phyloP scores from a whole-genome alignment of 2,329 filamentous ascomycete species.

The Chalaropsis ovoidea region DNA sequence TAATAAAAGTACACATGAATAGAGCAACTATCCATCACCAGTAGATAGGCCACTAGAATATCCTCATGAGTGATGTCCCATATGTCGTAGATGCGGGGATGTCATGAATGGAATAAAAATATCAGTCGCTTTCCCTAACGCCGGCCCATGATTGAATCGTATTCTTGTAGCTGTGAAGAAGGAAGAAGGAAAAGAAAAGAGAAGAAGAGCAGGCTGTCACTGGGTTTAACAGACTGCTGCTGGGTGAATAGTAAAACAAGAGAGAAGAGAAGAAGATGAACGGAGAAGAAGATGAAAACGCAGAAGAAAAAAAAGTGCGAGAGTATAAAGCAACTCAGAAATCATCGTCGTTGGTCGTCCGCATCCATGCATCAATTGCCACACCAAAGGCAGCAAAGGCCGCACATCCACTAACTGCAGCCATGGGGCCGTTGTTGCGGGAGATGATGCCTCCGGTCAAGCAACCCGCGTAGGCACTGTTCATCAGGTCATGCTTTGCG shows the following conservation, averaged over 20 bases:
- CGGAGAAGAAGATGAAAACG: conserved; percentile 13
- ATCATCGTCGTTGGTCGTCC: conserved; percentile 55
- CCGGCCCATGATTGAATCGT: conserved; percentile 6
- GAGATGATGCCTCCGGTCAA: conserved; percentile 83
- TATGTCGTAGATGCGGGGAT: neutral
- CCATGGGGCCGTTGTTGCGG: conserved; percentile 78
- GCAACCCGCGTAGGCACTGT: conserved; percentile 80
- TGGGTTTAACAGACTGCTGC: neutral
- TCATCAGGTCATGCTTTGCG: conserved; percentile 86
- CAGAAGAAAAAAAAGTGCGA: neutral
- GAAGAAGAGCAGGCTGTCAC: neutral
- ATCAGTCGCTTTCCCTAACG: neutral
- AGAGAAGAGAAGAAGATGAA: conserved; percentile 15
- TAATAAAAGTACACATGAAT: neutral
- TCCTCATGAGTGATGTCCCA: neutral
- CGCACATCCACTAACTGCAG: conserved; percentile 73
- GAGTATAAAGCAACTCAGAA: conserved; percentile 13
- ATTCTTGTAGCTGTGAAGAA: neutral
- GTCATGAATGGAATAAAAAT: neutral
- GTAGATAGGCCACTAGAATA: neutral
- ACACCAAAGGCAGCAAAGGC: conserved; percentile 90
- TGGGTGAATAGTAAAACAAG: conserved; percentile 4
- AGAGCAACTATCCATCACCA: neutral
- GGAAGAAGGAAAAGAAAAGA: neutral
- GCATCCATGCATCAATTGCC: conserved; percentile 87